Conservation (phyloP, 495 filamentous ascomycete genomes). For the Podospora appendiculata region DNA sequence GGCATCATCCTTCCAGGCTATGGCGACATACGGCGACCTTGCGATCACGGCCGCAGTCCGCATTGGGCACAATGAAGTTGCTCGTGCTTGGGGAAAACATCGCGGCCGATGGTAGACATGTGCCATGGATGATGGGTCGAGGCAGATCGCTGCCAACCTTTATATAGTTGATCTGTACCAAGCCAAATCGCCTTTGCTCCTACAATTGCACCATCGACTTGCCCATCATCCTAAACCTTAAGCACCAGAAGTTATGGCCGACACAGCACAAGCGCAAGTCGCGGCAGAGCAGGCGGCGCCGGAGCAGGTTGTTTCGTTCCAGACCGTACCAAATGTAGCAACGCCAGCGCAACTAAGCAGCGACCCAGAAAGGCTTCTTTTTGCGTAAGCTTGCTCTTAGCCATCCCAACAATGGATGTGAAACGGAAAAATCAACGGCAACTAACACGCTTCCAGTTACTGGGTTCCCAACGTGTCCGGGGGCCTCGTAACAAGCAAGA, state of each 20-base stretch:
- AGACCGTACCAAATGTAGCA: not conserved
- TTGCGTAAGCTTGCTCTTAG: slow-evolving; percentile 10
- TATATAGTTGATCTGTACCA: too few species aligned
- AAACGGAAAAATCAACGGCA: not conserved
- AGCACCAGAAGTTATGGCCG: too few species aligned
- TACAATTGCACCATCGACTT: too few species aligned
- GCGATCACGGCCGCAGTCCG: not conserved
- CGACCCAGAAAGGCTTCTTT: slow-evolving; percentile 14
- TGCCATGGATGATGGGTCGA: too few species aligned
- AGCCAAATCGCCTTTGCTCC: too few species aligned
- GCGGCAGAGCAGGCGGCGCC: too few species aligned
- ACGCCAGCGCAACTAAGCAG: slow-evolving; percentile 3
- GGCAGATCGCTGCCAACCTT: too few species aligned
- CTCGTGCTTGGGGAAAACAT: too few species aligned
- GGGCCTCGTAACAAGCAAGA: slow-evolving; percentile 40
- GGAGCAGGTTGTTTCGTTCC: not conserved
- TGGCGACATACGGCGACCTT: slow-evolving; percentile 5
- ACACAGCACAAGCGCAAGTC: too few species aligned
- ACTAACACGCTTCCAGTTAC: slow-evolving; percentile 21
- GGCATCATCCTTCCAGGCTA: not conserved
- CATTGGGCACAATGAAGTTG: too few species aligned
- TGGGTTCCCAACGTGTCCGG: slow-evolving; percentile 46
- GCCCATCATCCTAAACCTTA: too few species aligned
- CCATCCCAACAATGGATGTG: not conserved
- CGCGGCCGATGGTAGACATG: too few species aligned